These are phyloP conservation scores for Fraxinus latifolia DNA, from an alignment of 305 asterid genomes.

Conservation along the genomic window DNA sequence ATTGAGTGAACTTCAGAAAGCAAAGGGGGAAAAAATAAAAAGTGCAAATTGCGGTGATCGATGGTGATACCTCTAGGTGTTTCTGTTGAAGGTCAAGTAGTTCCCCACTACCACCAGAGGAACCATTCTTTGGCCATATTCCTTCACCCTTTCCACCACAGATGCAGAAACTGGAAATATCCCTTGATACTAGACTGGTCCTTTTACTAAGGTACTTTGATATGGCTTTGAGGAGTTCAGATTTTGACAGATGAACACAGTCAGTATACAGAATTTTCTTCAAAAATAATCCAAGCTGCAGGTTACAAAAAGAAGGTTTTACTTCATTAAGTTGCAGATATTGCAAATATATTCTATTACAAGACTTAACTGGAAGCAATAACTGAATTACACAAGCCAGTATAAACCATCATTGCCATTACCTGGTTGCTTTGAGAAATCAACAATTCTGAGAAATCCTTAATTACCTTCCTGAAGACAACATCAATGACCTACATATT, in stretches of 20 bases:
- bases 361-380: slow-evolving; percentile 15
- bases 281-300: slow-evolving; percentile 71
- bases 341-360: slow-evolving; percentile 12
- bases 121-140: slow-evolving; percentile 23
- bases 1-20: background rate
- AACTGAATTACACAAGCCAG: slow-evolving; percentile 1
- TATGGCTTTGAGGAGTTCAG: slow-evolving; percentile 57
- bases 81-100: slow-evolving; percentile 59
- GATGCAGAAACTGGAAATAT: slow-evolving; percentile 56
- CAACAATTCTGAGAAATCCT: slow-evolving; percentile 68
- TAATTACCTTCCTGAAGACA: slow-evolving; percentile 64
- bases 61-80: slow-evolving; percentile 59
- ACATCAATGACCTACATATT: slow-evolving; percentile 62
- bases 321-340: slow-evolving; percentile 9
- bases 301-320: slow-evolving; percentile 14
- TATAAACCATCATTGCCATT: slow-evolving; percentile 2
- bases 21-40: background rate
- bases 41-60: background rate
- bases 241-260: slow-evolving; percentile 46
- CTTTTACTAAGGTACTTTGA: slow-evolving; percentile 61
- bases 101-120: slow-evolving; percentile 36
- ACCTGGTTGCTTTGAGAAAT: slow-evolving; percentile 83
- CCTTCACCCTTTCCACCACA: slow-evolving; percentile 56
- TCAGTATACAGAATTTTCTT: slow-evolving; percentile 55
- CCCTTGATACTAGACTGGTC: slow-evolving; percentile 53